Conservation (phyloP, 2,329 filamentous ascomycete genomes). For the Pleurostoma richardsiae region DNA sequence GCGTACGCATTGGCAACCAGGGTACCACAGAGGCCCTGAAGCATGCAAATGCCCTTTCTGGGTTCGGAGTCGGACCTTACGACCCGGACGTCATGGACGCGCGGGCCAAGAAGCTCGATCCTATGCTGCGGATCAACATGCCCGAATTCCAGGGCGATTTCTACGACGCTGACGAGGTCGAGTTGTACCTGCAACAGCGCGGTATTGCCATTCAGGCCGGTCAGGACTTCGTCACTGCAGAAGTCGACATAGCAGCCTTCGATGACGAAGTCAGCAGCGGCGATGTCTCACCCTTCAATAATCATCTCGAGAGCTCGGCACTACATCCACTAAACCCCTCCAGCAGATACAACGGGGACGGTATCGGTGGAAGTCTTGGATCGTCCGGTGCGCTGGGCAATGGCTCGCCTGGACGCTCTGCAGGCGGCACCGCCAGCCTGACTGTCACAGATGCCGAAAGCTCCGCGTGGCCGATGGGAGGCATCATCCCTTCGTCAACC, state of each 20-base stretch:
- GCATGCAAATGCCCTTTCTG: conserved; percentile 18
- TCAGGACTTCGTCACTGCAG: conserved; percentile 55
- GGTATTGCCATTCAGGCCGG: conserved; percentile 58
- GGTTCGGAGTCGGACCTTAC: conserved; percentile 46
- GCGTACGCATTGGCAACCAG: conserved; percentile 28
- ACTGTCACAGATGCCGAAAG: background rate
- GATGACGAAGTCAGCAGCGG: conserved; percentile 10
- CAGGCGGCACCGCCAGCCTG: background rate
- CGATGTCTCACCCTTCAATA: too few species aligned
- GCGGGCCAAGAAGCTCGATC: conserved; percentile 36
- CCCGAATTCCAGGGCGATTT: conserved; percentile 69
- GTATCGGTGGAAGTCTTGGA: background rate
- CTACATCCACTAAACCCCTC: background rate
- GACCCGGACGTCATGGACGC: conserved; percentile 28
- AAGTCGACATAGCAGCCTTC: conserved; percentile 44
- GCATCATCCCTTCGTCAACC: background rate
- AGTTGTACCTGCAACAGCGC: conserved; percentile 62
- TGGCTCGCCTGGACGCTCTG: background rate
- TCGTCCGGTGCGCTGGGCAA: background rate
- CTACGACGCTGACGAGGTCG: conserved; percentile 72
- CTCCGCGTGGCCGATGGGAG: too few species aligned
- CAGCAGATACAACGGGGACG: background rate
- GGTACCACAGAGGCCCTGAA: conserved; percentile 21
- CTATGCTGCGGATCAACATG: conserved; percentile 45
- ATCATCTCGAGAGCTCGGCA: too few species aligned